phyloP scores from a whole-genome alignment of 768 basidiomycete species.

The Boletus speciosus region DNA sequence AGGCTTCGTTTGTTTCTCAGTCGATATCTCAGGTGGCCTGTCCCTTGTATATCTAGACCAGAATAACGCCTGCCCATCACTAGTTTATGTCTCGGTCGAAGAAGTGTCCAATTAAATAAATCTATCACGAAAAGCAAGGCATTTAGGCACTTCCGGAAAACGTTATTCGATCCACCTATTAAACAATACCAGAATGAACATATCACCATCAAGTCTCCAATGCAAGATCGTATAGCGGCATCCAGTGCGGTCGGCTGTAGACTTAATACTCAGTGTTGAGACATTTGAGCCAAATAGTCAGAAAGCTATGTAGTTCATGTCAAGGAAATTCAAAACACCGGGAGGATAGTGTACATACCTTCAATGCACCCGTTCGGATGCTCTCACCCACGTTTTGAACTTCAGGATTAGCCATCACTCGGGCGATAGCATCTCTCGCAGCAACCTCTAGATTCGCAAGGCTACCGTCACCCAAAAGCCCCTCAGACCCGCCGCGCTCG shows the following conservation, averaged over 20 bases:
- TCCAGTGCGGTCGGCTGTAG: background rate
- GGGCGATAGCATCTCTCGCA: constrained; percentile 72
- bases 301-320: constrained; percentile 41
- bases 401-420: constrained; percentile 79
- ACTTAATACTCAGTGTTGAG: constrained; percentile 39
- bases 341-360: constrained; percentile 46
- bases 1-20: no score
- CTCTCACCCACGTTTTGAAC: constrained; percentile 82
- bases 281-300: constrained; percentile 70
- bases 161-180: constrained; percentile 13
- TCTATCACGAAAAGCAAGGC: background rate
- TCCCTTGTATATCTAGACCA: background rate
- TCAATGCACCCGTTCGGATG: constrained; percentile 75
- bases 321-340: background rate
- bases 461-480: constrained; percentile 45
- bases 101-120: background rate
- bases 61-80: background rate
- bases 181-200: constrained; percentile 8
- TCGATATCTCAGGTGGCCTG: background rate
- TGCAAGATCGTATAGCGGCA: background rate
- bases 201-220: background rate
- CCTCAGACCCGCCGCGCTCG: constrained; percentile 46
- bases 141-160: constrained; percentile 1
- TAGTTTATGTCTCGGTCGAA: background rate
- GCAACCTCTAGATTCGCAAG: constrained; percentile 57